Base-by-base conservation (phyloP, 148 eudicot species). In the Amaranthus cruentus region DNA sequence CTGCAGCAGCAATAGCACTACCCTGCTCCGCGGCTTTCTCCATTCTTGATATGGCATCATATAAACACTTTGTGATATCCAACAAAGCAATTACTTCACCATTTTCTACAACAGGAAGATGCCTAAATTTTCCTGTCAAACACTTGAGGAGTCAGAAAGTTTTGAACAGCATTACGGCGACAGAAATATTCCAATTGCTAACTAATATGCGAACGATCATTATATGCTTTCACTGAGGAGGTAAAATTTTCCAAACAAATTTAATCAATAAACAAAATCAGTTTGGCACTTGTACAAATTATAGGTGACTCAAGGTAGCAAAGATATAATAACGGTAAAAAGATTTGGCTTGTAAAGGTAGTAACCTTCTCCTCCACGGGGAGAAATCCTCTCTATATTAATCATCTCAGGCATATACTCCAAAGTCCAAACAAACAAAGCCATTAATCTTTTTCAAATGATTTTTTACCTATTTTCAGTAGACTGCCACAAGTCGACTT, bases 1-100 rank as follows among this genome's bases (percentile, higher is more conserved):
- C 97, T 74, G 97, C 98, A 14, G 98, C 98, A 62, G 97, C 98
- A 83, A 95, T 86, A n/a, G 96, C 96, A 85, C 92, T 95, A 53
- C 97, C 99, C 83, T 95, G 96, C 87, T 90, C 97, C 47, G 99
- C 96, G 52, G 99, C 99, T 73, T 90, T 95, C 85, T 95, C 96
- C 97, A 95, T 86, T 69, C 97, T 85, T 72, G 99, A 85, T 75
- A 95, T 91, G 75, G 99, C 97, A 88, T 90, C 97, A 85, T 84
- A 95, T n/a, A 95, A 88, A 81, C 99, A 95, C 85, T 86, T 95
- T 6, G 99, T 87, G 58, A 95, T 95, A 84, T 95, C 99, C 86
- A 95, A 82, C 76, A 95, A 60, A 3, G 96, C 99, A 80, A 88
- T 91, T 74, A 95, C 99, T 87, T 95, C 99, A 54, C 97, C 99